Evolutionary conservation across 164 flowering plant genomes (phyloP).

Genomic region (Magnolia kwangsiensis): DNA sequence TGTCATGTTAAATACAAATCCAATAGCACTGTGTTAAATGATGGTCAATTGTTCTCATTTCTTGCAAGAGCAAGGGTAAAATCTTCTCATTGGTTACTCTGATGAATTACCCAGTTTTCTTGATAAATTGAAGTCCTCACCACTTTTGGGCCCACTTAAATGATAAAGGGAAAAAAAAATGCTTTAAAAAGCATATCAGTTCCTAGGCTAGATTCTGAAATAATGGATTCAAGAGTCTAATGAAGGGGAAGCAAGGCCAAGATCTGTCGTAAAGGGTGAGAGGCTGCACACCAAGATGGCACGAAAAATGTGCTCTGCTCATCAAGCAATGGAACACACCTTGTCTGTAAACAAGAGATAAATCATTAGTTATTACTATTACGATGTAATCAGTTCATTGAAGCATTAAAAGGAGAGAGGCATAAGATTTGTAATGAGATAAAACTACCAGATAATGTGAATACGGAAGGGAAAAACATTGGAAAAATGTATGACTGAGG

Average conservation of each 20-base stretch:
- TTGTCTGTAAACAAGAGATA: constrained; percentile 43
- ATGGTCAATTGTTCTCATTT: too few species aligned
- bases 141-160: not conserved
- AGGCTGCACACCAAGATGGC: not conserved
- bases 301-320: not conserved
- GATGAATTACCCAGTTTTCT: not conserved
- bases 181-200: not conserved
- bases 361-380: not conserved
- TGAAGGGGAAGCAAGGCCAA: not conserved
- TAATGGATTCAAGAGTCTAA: not conserved
- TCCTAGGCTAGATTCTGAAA: not conserved
- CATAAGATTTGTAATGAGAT: not conserved
- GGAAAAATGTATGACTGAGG: not conserved
- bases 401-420: not conserved
- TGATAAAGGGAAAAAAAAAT: not conserved
- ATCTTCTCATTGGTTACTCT: not conserved
- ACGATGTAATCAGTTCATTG: not conserved
- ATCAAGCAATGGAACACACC: constrained; percentile 56
- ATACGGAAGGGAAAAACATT: not conserved
- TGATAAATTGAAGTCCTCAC: not conserved
- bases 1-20: not conserved
- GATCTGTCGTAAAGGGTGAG: not conserved
- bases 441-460: not conserved
- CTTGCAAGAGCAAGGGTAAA: not conserved
- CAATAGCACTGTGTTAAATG: not conserved